phyloP scores from a whole-genome alignment of 1,284 basidiomycete species.

The Mycena sp. region DNA sequence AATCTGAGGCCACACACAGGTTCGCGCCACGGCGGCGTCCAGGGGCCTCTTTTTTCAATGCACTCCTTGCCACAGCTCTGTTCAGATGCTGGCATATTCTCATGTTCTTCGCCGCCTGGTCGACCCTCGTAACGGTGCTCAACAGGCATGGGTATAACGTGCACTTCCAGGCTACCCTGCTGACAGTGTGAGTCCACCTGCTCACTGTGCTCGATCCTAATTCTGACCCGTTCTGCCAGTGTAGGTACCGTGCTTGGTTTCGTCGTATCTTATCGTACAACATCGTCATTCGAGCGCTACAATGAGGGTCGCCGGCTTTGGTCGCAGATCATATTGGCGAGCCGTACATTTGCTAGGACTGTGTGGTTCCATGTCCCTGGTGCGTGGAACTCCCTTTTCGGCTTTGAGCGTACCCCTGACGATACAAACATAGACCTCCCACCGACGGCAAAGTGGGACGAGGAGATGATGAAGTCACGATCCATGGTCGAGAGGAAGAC shows the following conservation, averaged over 20 bases:
- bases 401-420: too few relatives aligned
- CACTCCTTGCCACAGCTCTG: conserved; percentile 67
- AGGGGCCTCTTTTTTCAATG: conserved; percentile 55
- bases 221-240: conserved; percentile 39
- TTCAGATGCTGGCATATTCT: conserved; percentile 77
- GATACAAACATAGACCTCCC: conserved; percentile 34
- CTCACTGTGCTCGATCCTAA: background rate
- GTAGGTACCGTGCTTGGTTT: conserved; percentile 75
- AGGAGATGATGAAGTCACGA: conserved; percentile 55
- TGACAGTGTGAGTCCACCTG: conserved; percentile 64
- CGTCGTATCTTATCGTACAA: conserved; percentile 74
- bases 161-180: conserved; percentile 58
- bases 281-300: conserved; percentile 80
- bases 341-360: conserved; percentile 63
- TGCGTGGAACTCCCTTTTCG: conserved; percentile 35
- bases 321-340: conserved; percentile 53
- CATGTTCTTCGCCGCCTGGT: conserved; percentile 68
- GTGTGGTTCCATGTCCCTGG: conserved; percentile 74
- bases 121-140: conserved; percentile 61
- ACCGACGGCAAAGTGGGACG: conserved; percentile 39
- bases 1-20: conserved; percentile 34
- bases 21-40: conserved; percentile 52
- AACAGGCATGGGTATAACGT: conserved; percentile 56
- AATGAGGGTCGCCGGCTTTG: conserved; percentile 77
- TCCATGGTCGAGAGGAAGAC: conserved; percentile 75